Evolutionary conservation across 352 stramenopile genomes (phyloP).

Genomic region (Aphanomyces cochlioides): DNA sequence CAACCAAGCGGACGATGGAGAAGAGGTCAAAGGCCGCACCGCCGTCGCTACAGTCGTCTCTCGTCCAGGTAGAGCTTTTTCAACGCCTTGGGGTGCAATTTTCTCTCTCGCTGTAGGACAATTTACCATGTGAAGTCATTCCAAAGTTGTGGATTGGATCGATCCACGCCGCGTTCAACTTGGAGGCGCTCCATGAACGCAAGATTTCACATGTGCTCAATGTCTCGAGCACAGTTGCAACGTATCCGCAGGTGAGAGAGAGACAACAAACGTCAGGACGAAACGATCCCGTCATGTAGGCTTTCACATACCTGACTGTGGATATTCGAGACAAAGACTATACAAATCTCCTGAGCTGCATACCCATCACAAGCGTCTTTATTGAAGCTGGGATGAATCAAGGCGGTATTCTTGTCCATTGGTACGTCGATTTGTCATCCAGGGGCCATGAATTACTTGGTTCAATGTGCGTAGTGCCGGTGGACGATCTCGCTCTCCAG

Average conservation of each 20-base stretch:
- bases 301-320: conserved; percentile 88
- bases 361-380: conserved; percentile 75
- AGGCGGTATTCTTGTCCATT: conserved; percentile 81
- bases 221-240: conserved; percentile 76
- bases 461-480: conserved; percentile 41
- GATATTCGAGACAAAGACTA: conserved; percentile 88
- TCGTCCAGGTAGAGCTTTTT: conserved; percentile 21
- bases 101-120: conserved; percentile 62
- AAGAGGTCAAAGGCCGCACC: not conserved
- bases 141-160: conserved; percentile 77
- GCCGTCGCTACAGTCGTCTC: conserved; percentile 17
- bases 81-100: not conserved
- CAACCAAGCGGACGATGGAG: too few relatives aligned
- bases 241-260: conserved; percentile 56
- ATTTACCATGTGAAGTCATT: conserved; percentile 67
- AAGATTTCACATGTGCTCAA: conserved; percentile 85
- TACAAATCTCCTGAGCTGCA: conserved; percentile 80
- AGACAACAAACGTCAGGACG: not conserved
- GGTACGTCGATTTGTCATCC: conserved; percentile 33
- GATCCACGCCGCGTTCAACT: conserved; percentile 84
- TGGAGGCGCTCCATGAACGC: conserved; percentile 67
- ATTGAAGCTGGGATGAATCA: conserved; percentile 61
- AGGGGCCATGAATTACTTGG: not conserved
- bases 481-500: conserved; percentile 78
- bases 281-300: not conserved